Conservation (phyloP, 2,329 filamentous ascomycete species). For the Epichloe glyceriae region DNA sequence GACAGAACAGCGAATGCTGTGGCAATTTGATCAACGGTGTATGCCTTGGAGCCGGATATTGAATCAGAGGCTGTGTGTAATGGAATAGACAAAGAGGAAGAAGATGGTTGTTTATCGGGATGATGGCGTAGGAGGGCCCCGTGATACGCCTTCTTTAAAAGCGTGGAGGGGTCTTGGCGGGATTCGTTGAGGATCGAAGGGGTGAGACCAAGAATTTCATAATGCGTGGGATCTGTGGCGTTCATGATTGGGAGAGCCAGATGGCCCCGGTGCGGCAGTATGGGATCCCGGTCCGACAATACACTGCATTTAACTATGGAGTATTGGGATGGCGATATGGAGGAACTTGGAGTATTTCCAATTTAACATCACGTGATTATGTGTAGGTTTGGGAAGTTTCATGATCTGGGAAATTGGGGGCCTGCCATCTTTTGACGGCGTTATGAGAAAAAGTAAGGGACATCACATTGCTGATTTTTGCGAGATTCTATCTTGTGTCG, state of each 20-base stretch:
- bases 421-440: no score
- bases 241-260: neutral
- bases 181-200: slow-evolving; percentile 30
- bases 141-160: slow-evolving; percentile 51
- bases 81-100: slow-evolving; percentile 3
- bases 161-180: slow-evolving; percentile 27
- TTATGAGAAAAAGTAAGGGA: no score
- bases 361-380: slow-evolving; percentile 6
- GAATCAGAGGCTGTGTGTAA: neutral
- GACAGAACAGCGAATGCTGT: slow-evolving; percentile 45
- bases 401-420: neutral
- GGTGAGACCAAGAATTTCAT: slow-evolving; percentile 46
- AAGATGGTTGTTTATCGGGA: slow-evolving; percentile 39
- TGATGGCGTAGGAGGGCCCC: slow-evolving; percentile 52
- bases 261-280: no score
- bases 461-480: no score
- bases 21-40: slow-evolving; percentile 51
- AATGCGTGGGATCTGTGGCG: slow-evolving; percentile 33
- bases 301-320: no score
- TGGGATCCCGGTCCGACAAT: neutral
- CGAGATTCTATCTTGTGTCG: no score
- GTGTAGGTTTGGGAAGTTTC: neutral
- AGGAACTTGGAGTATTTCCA: neutral
- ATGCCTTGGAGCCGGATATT: slow-evolving; percentile 13
- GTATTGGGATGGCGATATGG: neutral